Evolutionary conservation across 768 basidiomycete species (phyloP).

Genomic region (Megacollybia marginata): DNA sequence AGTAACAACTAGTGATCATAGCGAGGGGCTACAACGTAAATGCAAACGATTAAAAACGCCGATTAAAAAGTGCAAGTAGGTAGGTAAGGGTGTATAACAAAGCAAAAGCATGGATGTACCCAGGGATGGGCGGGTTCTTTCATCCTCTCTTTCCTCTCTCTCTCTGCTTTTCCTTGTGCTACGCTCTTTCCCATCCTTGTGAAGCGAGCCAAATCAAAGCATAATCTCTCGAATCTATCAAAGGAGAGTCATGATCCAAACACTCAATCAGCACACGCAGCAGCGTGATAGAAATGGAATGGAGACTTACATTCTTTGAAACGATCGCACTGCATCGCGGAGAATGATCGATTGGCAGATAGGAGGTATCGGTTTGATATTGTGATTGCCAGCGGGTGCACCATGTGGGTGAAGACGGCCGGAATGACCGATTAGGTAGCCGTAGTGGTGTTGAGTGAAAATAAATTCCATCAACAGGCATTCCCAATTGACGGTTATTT

Average conservation of each 20-base stretch:
- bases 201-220: no score
- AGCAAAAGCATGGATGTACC: slow-evolving; percentile 1
- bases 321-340: slow-evolving; percentile 46
- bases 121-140: not conserved
- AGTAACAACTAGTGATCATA: no score
- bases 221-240: not conserved
- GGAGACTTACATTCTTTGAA: slow-evolving; percentile 64
- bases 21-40: no score
- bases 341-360: not conserved
- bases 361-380: not conserved
- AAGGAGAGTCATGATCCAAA: not conserved
- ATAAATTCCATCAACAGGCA: slow-evolving; percentile 9
- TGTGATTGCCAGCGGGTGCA: not conserved
- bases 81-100: not conserved
- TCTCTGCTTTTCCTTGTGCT: not conserved
- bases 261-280: not conserved
- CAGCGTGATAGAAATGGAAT: no score
- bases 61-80: not conserved
- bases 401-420: not conserved
- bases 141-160: not conserved
- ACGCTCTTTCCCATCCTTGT: not conserved
- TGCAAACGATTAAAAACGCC: no score
- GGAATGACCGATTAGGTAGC: slow-evolving; percentile 8
- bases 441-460: no score
- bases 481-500: slow-evolving; percentile 1